These are phyloP conservation scores for Epichloe glyceriae DNA, from an alignment of 2,329 filamentous ascomycete genomes.

Conservation along the genomic window DNA sequence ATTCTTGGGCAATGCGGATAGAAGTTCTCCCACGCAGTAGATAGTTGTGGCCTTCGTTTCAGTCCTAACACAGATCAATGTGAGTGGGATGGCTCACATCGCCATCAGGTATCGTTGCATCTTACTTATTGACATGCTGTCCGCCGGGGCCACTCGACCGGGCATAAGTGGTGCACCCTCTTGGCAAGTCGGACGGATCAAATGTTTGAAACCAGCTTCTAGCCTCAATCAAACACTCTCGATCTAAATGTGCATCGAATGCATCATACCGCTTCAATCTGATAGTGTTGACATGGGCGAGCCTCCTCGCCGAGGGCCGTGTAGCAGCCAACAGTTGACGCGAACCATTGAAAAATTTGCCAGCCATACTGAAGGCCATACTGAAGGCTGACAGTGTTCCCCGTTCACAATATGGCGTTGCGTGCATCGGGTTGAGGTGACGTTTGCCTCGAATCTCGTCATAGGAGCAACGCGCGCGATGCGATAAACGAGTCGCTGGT, in stretches of 20 bases:
- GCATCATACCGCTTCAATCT: constrained; percentile 30
- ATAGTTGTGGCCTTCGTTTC: constrained; percentile 45
- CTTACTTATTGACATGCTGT: constrained; percentile 51
- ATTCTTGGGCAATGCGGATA: constrained; percentile 31
- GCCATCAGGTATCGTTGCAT: constrained; percentile 10
- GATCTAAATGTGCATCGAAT: constrained; percentile 36
- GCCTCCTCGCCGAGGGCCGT: not conserved
- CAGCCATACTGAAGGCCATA: not conserved
- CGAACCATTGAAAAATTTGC: not conserved
- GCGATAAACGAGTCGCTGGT: not conserved
- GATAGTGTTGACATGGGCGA: not conserved
- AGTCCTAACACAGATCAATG: constrained; percentile 30
- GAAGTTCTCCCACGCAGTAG: constrained; percentile 36
- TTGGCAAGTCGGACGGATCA: constrained; percentile 29
- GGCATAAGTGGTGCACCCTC: constrained; percentile 39
- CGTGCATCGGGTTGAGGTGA: not conserved
- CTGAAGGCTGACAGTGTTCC: not conserved
- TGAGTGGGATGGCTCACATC: constrained; percentile 8
- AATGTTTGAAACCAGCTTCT: constrained; percentile 38
- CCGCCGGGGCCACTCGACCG: constrained; percentile 49
- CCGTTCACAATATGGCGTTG: not conserved
- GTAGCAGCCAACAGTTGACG: not conserved
- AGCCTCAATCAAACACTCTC: constrained; percentile 36
- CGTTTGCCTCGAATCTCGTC: not conserved
- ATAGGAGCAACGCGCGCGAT: too few relatives aligned